phyloP scores from a whole-genome alignment of 2,329 filamentous ascomycete species.

The Apiospora sp. region DNA sequence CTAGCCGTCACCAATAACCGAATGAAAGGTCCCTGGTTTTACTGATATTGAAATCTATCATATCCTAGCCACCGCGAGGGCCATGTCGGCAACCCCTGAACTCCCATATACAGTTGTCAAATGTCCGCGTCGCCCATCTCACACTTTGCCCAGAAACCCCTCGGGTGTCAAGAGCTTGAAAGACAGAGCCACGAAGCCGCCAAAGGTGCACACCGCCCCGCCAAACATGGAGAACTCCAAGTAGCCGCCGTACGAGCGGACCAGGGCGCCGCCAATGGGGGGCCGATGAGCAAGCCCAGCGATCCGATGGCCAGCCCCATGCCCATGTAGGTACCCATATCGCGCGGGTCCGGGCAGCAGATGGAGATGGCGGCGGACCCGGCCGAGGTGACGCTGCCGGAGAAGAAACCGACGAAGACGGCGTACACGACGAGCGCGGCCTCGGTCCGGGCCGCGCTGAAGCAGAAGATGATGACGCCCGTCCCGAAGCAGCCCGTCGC shows the following conservation, averaged over 20 bases:
- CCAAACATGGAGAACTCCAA: conserved; percentile 42
- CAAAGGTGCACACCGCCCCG: conserved; percentile 42
- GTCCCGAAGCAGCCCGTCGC: conserved; percentile 36
- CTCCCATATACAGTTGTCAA: too few species aligned
- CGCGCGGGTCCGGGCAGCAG: conserved; percentile 54
- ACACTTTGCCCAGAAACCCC: neutral
- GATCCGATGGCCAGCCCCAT: conserved; percentile 54
- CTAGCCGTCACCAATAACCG: neutral
- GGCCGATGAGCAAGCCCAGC: conserved; percentile 55
- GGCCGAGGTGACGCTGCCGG: conserved; percentile 55
- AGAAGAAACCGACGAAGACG: conserved; percentile 49
- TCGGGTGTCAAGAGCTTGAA: conserved; percentile 39
- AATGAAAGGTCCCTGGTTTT: neutral
- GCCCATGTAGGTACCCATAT: conserved; percentile 65
- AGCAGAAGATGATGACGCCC: conserved; percentile 48
- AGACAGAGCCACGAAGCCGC: conserved; percentile 44
- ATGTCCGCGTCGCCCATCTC: too few species aligned
- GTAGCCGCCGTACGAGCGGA: conserved; percentile 50
- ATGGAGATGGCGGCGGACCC: conserved; percentile 51
- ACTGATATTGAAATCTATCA: neutral
- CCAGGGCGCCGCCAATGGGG: conserved; percentile 55
- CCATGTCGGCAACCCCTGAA: neutral
- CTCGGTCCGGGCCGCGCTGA: conserved; percentile 42
- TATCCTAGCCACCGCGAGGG: neutral
- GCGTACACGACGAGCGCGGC: conserved; percentile 43